Evolutionary conservation across 805 yeast genomes (phyloP), one percentile per base, ranked within the genome.

Genomic region (Lachancea dasiensis): DNA sequence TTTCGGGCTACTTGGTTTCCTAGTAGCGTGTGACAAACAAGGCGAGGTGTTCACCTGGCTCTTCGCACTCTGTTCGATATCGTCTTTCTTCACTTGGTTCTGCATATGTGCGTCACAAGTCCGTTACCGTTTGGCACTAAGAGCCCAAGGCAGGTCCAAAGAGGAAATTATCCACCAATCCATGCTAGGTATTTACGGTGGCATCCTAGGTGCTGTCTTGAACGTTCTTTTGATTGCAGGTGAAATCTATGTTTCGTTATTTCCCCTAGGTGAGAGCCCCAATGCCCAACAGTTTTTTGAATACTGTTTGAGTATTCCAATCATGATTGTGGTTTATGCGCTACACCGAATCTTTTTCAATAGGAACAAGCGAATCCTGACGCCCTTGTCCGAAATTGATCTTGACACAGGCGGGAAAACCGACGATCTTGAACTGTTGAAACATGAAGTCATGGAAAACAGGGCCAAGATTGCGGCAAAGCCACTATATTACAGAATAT

Each of bases 71-170:
- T 78, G 86, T 27, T 89, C 89, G 44, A 65, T 84, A 46, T 77
- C 87, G 1, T 77, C 87, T n/a, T 67, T 83, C 43, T 76, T 81
- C 61, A 79, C 85, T 24, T 84, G 95, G 95, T 81, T 79, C 36
- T 73, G 86, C 5, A 77, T 83, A 46, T 77, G 81, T 53, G 61
- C 73, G 28, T 74, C 80, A 31, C 89, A 81, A 53, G 63, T 84
- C 36, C 68, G 89, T 49, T 81, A 81, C 64, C 77, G 85, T 52
- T 48, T 67, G 39, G 82, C 80, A 6, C 40, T 69, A 46, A 55
- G 54, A n/a, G 62, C 50, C 7, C 80, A 77, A 58, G 80, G 80
- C 26, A 68, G 81, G 54, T 50, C 62, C 8, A 61, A 73, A 13
- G 72, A 69, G 33, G 83, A 80, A 54, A 64, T 82, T 36, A 69